Evolutionary conservation across 306 rosid genomes (phyloP), one percentile per base, ranked within the genome.

Genomic region (Rubus parviflorus): DNA sequence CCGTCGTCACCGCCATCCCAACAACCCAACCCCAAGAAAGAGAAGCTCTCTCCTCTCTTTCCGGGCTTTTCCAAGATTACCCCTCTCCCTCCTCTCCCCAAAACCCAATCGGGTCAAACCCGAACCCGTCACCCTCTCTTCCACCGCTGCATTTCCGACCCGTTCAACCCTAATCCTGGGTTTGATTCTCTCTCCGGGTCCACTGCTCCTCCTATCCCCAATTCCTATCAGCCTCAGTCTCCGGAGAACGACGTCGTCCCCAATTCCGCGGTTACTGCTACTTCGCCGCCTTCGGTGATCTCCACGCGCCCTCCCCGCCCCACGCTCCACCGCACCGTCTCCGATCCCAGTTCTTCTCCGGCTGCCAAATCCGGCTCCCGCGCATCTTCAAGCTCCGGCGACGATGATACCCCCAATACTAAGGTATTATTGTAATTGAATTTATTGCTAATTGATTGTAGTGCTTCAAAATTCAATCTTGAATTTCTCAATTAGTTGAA

Each of bases 11-110:
- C 60, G 2, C n/a, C 35, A 6, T 19, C 78, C 8, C 43, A 60
- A n/a, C 78, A 74, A 30, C 78, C 78, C 56, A 23, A 60, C 45
- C 57, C 77, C 60, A 74, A 74, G 78, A 74, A 74, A 19, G 78
- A 74, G 78, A 74, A 61, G 70, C 78, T 74, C 72, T 67, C 51
- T 67, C 35, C 72, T 19, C 57, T 74, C 77, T 16, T 8, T 25
- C 1, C 70, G 6, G 69, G 45, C 70, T 64, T 64, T n/a, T 64
- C 70, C 70, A 64, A 64, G 43, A 64, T 64, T 4, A 14, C 42
- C 14, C 23, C 68, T 57, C 77, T 22, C 11, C 12, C 68, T 42
- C 16, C 54, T 40, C 77, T 57, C 67, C 67, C 67, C 42, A 61
- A 30, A 61, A 25, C 52, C 57, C 20, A 51, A 0, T 17, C 69